A percentile compares a stretch with the other conserved stretches of the same genome.
Evolutionary conservation across 768 basidiomycete species (phyloP).

Genomic region (Rhodotorula taiwanensis): DNA sequence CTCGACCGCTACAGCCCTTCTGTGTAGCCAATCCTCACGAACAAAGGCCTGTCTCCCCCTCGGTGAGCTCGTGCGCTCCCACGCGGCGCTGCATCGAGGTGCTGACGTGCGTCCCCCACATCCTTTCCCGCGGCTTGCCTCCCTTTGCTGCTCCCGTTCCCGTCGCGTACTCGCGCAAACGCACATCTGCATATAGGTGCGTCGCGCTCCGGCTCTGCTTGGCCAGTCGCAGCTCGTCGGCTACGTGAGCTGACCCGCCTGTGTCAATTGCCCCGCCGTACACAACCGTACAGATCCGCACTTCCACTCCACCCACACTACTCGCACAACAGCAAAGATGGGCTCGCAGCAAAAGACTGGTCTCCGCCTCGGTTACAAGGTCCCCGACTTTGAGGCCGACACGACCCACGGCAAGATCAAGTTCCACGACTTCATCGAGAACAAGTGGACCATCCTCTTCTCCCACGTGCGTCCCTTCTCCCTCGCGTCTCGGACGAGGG

Average conservation of each 20-base stretch:
- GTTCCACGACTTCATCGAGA: conserved; percentile 77
- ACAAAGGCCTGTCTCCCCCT: neutral
- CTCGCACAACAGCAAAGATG: neutral
- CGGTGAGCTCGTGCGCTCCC: neutral
- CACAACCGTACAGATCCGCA: too few species aligned
- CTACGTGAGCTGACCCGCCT: too few species aligned
- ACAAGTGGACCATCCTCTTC: conserved; percentile 82
- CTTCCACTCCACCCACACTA: neutral
- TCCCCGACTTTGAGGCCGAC: conserved; percentile 71
- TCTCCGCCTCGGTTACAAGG: conserved; percentile 64
- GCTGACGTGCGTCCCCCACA: too few species aligned
- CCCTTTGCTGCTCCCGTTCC: neutral
- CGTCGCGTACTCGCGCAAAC: neutral
- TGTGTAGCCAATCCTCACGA: too few species aligned
- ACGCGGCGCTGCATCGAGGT: too few species aligned
- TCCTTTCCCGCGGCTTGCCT: too few species aligned
- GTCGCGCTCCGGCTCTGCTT: too few species aligned
- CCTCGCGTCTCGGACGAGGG: neutral
- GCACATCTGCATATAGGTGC: too few species aligned
- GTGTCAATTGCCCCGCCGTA: too few species aligned
- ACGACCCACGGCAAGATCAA: conserved; percentile 78
- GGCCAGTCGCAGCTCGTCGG: too few species aligned
- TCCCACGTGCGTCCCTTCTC: conserved; percentile 63
- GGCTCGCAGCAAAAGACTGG: neutral
- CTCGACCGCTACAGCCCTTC: neutral